Evolutionary conservation across 2,329 filamentous ascomycete species (phyloP).

Genomic region (Meredithiella fracta): DNA sequence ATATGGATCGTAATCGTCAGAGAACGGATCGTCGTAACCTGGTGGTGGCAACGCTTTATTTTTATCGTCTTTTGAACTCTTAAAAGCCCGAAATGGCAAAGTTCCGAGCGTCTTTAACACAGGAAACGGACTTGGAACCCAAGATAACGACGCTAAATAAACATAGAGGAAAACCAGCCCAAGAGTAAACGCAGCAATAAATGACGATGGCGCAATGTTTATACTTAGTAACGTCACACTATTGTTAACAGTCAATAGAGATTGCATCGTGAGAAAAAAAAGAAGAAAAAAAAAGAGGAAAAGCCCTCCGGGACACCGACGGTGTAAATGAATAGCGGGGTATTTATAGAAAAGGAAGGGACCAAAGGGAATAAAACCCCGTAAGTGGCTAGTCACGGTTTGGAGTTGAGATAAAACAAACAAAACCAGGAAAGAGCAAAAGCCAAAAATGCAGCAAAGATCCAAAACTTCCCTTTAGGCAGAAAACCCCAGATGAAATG

Average conservation of each 20-base stretch:
- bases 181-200: slow-evolving; percentile 34
- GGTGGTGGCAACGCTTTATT: not conserved
- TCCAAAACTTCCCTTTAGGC: too few relatives aligned
- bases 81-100: slow-evolving; percentile 2
- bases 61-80: not conserved
- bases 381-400: too few relatives aligned
- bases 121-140: slow-evolving; percentile 12
- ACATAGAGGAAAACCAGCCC: slow-evolving; percentile 34
- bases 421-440: too few relatives aligned
- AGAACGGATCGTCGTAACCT: slow-evolving; percentile 5
- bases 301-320: too few relatives aligned
- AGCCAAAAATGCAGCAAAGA: too few relatives aligned
- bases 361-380: too few relatives aligned
- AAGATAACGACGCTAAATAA: slow-evolving; percentile 22
- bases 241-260: slow-evolving; percentile 43
- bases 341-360: too few relatives aligned
- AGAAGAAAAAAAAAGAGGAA: too few relatives aligned
- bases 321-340: too few relatives aligned
- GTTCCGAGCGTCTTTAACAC: slow-evolving; percentile 12
- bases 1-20: slow-evolving; percentile 7
- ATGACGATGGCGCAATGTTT: slow-evolving; percentile 41
- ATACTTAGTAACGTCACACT: slow-evolving; percentile 44
- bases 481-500: too few relatives aligned
- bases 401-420: too few relatives aligned
- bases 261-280: slow-evolving; percentile 30